Percentiles rank a stretch among this genome's conserved stretches.
phyloP scores from a whole-genome alignment of 805 yeast species.

The Saccharomycopsis oosterbeekiorum region DNA sequence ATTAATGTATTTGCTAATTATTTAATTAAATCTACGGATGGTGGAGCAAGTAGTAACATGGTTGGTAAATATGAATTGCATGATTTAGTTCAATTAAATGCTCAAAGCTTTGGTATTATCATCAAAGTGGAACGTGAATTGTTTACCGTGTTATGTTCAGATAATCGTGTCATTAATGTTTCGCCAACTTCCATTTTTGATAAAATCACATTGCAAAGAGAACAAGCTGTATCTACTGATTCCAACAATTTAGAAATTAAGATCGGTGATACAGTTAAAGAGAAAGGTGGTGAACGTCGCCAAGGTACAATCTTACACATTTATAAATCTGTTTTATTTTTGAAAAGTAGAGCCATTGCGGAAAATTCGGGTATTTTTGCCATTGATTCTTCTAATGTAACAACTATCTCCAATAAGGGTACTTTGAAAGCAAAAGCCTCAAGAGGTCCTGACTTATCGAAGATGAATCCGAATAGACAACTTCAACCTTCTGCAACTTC shows the following conservation, averaged over 20 bases:
- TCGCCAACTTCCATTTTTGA: conserved; percentile 77
- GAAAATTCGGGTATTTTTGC: conserved; percentile 93
- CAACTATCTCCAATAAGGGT: conserved; percentile 78
- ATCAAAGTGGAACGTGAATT: conserved; percentile 84
- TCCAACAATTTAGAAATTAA: conserved; percentile 73
- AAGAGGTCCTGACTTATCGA: conserved; percentile 47
- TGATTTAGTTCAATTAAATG: conserved; percentile 81
- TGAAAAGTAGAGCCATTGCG: conserved; percentile 65
- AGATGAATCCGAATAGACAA: conserved; percentile 76
- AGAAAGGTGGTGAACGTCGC: conserved; percentile 70
- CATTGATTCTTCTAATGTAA: conserved; percentile 61
- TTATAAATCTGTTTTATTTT: conserved; percentile 67
- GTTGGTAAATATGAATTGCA: conserved; percentile 76
- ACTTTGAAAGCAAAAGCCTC: conserved; percentile 44
- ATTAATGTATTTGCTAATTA: conserved; percentile 89
- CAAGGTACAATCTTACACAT: conserved; percentile 85
- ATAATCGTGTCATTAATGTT: conserved; percentile 63
- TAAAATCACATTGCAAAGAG: conserved; percentile 52
- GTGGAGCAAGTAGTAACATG: conserved; percentile 56
- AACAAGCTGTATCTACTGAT: conserved; percentile 83
- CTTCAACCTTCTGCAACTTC: conserved; percentile 43
- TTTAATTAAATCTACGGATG: conserved; percentile 80
- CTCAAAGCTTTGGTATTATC: conserved; percentile 80
- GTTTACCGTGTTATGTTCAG: conserved; percentile 69
- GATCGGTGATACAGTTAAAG: conserved; percentile 90